Base-by-base conservation (phyloP, 305 asterid species). In the Fraxinus dipetala region DNA sequence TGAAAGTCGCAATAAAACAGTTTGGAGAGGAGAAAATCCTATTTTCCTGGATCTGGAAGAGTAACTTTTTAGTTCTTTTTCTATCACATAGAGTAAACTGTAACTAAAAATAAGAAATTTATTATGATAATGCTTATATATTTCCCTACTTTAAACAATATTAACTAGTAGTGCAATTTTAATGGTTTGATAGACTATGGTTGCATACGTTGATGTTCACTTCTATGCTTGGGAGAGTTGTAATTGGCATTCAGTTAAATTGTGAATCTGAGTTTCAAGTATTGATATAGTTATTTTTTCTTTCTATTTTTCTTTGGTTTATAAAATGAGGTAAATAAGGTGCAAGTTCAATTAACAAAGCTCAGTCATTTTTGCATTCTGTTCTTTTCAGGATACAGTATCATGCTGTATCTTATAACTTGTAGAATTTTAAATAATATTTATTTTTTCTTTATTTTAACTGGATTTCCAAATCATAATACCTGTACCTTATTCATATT, bases 361-460 rank as follows among this genome's bases (percentile, higher is more conserved):
- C 13, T 75, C 5, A 24, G 56, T 18, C 1, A 18, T 48, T 45
- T 61, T 78, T 9, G 36, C 67, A 38, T 51, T 38, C 18, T 32
- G 34, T 70, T 77, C 56, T 59, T 83, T 61, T 61, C 31, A 22
- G 70, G 30, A 61, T 61, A 16, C 22, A 16, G 69, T 59, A 6
- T 1, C 4, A 7, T 6, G 69, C 28, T 20, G 13, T 59, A 20
- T 59, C 69, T 59, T 18, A 48, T 48, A 20, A 56, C 24, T 20
- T 51, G 32, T 38, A 9, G 45, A 24, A 6, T 35, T 78, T 78
- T 38, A 9, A 28, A 18, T 54, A 1, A 16, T 81, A 18, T 69
- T 54, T 28, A 70, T 61, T 35, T 78, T 32, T 82, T 5, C 69
- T 78, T 72, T 40, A 73, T 35, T 78, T 7, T 74, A 51, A 80